Conservation (phyloP, 1,139 yeast species). For the Pneumocystis jirovecii region DNA sequence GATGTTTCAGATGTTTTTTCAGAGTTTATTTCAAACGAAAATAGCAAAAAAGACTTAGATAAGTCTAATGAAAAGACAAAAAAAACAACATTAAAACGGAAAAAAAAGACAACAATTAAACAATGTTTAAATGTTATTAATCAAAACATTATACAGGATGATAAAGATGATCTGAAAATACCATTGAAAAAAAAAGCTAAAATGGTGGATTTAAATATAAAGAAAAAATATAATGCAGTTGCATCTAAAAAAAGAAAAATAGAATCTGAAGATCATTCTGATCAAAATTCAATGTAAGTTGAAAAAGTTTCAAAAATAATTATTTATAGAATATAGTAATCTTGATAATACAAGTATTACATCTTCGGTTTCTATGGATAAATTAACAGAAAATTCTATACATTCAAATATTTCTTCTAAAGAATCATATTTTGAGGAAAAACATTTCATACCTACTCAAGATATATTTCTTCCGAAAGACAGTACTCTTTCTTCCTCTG, state of each 20-base stretch:
- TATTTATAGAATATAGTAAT: background rate
- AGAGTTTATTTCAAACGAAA: background rate
- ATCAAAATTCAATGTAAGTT: background rate
- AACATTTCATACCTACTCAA: background rate
- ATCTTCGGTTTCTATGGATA: background rate
- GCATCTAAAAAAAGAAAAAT: background rate
- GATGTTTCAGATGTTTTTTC: background rate
- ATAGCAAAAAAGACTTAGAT: background rate
- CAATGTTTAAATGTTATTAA: background rate
- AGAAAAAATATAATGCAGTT: background rate
- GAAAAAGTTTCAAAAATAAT: background rate
- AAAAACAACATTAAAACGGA: background rate
- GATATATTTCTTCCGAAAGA: background rate
- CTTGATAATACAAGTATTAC: background rate
- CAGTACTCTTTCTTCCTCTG: background rate
- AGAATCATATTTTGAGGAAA: background rate
- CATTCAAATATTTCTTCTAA: background rate
- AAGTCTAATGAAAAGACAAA: background rate
- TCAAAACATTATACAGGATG: background rate
- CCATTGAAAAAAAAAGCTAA: background rate
- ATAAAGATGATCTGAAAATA: background rate
- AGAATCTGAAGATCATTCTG: background rate
- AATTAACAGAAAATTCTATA: background rate
- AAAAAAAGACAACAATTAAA: background rate
- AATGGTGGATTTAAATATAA: background rate